Evolutionary conservation across 2,329 filamentous ascomycete genomes (phyloP).

Genomic region (Trichoderma asperellum): DNA sequence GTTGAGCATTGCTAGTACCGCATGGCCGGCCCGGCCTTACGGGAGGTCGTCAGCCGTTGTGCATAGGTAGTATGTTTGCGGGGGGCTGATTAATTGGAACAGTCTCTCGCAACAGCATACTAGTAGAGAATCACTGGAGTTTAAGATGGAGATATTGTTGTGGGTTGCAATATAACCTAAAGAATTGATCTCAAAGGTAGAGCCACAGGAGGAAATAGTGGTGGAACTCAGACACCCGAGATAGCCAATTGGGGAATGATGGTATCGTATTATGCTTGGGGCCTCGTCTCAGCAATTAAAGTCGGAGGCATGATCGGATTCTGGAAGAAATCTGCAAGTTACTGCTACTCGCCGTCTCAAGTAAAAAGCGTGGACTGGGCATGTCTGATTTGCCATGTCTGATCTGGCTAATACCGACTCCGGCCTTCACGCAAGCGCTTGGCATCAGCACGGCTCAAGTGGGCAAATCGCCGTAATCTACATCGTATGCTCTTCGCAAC

Average conservation of each 20-base stretch:
- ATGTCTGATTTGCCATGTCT: background rate
- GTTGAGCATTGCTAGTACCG: background rate
- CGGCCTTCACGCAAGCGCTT: background rate
- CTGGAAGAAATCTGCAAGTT: background rate
- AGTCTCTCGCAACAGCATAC: background rate
- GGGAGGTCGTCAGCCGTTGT: conserved; percentile 10
- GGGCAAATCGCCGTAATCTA: background rate
- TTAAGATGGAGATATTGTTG: no score
- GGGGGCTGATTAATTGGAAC: background rate
- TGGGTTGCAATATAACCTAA: background rate
- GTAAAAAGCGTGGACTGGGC: background rate
- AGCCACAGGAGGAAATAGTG: no score
- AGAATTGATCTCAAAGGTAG: background rate
- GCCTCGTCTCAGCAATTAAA: background rate
- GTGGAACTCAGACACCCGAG: no score
- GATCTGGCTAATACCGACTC: background rate
- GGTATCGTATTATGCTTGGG: no score
- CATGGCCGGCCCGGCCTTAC: conserved; percentile 9
- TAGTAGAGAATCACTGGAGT: background rate
- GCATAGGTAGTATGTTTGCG: conserved; percentile 11
- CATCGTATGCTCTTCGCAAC: no score
- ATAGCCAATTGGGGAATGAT: no score
- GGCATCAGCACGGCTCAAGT: background rate
- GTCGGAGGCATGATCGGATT: background rate
- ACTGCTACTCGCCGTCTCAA: background rate